Evolutionary conservation across 768 basidiomycete species (phyloP), one percentile per base, ranked within the genome.

Genomic region (Leccinum ochraceum): DNA sequence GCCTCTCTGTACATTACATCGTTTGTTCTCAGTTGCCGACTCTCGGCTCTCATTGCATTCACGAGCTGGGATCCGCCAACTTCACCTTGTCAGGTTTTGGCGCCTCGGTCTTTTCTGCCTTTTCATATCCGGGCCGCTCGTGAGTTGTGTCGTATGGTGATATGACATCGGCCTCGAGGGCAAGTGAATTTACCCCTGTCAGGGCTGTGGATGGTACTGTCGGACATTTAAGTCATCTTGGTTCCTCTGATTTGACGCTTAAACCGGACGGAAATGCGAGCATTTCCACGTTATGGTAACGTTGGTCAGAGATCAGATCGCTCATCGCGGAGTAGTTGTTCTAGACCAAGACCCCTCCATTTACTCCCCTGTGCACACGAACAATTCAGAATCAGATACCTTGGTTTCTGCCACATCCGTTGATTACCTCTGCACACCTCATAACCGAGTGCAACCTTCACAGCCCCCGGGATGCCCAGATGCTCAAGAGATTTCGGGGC

Each of bases 281-380:
- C 17, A 34, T 30, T 36, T 20, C 36, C 11, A 28, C 22, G 24
- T 56, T 54, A 48, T 36, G 60, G 55, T 60, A 55, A 49, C 11
- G 20, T 53, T 36, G 54, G 28, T 50, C 11, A 53, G 30, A 39
- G 30, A 60, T 36, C 28, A 44, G 22, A 62, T 36, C 32, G 42
- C 34, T 36, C 20, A 44, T 63, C 63, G 60, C 62, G 59, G 66
- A 56, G 53, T n/a, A 42, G 17, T 3, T 54, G 42, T 42, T 63
- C 57, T 58, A 53, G 63, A 61, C 49, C 37, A 44, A 13, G 58
- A 13, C n/a, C 37, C 57, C 50, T 42, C 39, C 26, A 7, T 22
- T 52, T 44, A 53, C 24, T 49, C 20, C 48, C 44, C 58, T 24
- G 54, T 52, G 42, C 26, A 42, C 53, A 34, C 26, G 6, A 26